Conservation (phyloP, 2,329 filamentous ascomycete genomes). For the Penicillium italicum region DNA sequence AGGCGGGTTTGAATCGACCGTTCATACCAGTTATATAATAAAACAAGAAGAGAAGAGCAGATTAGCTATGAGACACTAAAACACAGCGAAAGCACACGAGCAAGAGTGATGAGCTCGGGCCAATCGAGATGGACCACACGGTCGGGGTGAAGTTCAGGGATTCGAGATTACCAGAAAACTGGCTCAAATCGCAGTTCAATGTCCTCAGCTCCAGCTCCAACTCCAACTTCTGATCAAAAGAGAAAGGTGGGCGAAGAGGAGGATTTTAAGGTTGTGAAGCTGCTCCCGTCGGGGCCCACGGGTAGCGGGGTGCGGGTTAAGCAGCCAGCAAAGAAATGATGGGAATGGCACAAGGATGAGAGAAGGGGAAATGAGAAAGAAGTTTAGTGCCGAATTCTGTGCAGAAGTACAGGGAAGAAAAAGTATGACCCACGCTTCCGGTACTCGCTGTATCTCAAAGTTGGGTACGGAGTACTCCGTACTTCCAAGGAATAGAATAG, state of each 20-base stretch:
- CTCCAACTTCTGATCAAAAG: not conserved
- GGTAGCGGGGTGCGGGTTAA: not conserved
- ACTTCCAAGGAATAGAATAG: too few species aligned
- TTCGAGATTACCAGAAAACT: not conserved
- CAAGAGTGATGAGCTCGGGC: not conserved
- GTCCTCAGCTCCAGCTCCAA: not conserved
- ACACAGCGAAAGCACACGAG: not conserved
- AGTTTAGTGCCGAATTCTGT: not conserved
- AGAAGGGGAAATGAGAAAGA: constrained; percentile 2
- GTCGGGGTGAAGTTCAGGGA: not conserved
- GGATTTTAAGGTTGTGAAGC: not conserved
- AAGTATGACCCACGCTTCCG: constrained; percentile 3
- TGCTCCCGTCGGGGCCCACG: not conserved
- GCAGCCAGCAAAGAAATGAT: not conserved
- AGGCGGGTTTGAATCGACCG: not conserved
- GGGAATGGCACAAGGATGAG: not conserved
- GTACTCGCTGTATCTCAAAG: not conserved
- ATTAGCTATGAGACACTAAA: not conserved
- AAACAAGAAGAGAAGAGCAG: not conserved
- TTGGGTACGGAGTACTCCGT: too few species aligned
- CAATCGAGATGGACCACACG: not conserved
- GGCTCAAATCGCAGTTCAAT: not conserved
- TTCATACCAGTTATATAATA: not conserved
- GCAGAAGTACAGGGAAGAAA: constrained; percentile 1
- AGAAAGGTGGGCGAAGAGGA: not conserved